Evolutionary conservation across 495 filamentous ascomycete species (phyloP).

Genomic region (Xylaria curta): DNA sequence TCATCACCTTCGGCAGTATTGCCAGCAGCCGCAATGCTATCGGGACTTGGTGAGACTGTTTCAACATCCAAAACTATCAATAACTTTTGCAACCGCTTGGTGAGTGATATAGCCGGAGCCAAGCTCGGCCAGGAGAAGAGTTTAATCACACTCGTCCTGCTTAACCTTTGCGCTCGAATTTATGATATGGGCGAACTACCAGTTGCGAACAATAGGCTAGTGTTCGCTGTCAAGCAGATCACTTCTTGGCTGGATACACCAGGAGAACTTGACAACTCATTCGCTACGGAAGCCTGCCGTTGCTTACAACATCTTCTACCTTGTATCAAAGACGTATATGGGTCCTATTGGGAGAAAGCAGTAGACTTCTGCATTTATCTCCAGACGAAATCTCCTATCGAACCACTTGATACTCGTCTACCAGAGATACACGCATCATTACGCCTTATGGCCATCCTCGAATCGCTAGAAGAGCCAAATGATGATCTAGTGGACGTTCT

Average conservation of each 20-base stretch:
- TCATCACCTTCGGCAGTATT: slow-evolving; percentile 52
- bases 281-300: slow-evolving; percentile 67
- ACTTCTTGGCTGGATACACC: slow-evolving; percentile 68
- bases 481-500: slow-evolving; percentile 85
- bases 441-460: slow-evolving; percentile 69
- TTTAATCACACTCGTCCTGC: slow-evolving; percentile 48
- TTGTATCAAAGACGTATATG: slow-evolving; percentile 77
- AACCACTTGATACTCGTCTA: slow-evolving; percentile 47
- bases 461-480: slow-evolving; percentile 69
- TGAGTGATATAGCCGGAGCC: slow-evolving; percentile 59
- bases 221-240: slow-evolving; percentile 83
- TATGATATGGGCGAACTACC: slow-evolving; percentile 52
- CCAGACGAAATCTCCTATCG: slow-evolving; percentile 55
- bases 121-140: slow-evolving; percentile 45
- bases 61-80: slow-evolving; percentile 48
- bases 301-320: slow-evolving; percentile 70
- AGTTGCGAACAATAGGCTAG: slow-evolving; percentile 77
- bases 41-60: slow-evolving; percentile 58
- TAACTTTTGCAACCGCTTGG: slow-evolving; percentile 59
- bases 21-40: slow-evolving; percentile 57
- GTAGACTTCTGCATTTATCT: slow-evolving; percentile 63
- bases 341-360: slow-evolving; percentile 78
- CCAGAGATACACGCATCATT: slow-evolving; percentile 72
- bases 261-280: slow-evolving; percentile 53
- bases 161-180: slow-evolving; percentile 52